Base-by-base conservation (phyloP, 441 rosid genomes). In the Pelargonium fulgidum region DNA sequence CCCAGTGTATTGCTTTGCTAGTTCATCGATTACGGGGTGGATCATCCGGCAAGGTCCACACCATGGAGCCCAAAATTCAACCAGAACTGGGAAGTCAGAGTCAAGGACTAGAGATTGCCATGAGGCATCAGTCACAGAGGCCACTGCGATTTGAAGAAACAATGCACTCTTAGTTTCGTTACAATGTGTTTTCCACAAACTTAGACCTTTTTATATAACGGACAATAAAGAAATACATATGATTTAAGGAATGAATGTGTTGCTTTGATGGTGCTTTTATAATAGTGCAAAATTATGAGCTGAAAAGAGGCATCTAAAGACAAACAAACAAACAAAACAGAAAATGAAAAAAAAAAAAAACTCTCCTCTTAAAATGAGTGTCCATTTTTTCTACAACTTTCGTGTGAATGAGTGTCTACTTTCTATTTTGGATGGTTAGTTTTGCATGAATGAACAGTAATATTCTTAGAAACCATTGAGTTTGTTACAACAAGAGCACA, bases 51-150 rank as follows among this genome's bases (percentile, higher is more conserved):
- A 26, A 26, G 33, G 33, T 26, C 33, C 33, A 62, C 98, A 93
- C 97, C 98, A 93, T 3, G 98, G 98, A 63, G 98, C 98, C 98
- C 98, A 93, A 72, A 93, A 93, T 20, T 91, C 97, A 36, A 93
- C 93, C 66, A 91, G 69, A 4, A 91, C 96, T 4, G 98, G 89
- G 13, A 68, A 20, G 45, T 84, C 85, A 41, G 91, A 83, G 14
- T 85, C 87, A 1, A 93, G 89, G 66, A 93, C 93, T 39, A 80
- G 80, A 7, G 93, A 81, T 65, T 87, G 85, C 98, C 98, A 93
- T 42, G 85, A 80, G 17, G 79, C 77, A 65, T 87, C 96, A 56
- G 77, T 79, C 16, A 89, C 87, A 22, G 78, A 65, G 17, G 85
- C 78, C 68, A 86, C 97, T 87, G 88, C 81, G 73, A 29, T 72